Base-by-base conservation (phyloP, 169 alveolate genomes). In the Plasmodium fragile region DNA sequence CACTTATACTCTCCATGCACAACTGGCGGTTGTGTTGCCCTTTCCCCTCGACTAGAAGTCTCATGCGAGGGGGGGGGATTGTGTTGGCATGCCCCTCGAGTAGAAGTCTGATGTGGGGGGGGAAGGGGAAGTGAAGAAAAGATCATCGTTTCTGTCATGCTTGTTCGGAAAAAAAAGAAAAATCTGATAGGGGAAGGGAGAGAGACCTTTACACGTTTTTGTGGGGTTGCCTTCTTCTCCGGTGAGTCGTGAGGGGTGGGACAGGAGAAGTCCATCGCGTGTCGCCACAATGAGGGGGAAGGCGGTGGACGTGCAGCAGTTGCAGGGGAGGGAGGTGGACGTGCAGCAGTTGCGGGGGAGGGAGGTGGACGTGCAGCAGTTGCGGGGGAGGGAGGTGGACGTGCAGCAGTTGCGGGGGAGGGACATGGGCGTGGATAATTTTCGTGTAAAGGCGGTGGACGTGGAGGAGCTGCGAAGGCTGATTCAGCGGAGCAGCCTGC, bases 401-500 rank as follows among this genome's bases (percentile, higher is more conserved):
- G 3, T 11, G 59, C 25, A 0, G 6, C 3, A 13, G n/a, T 10
- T 43, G 4, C 59, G 22, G 0, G 22, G 4, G 0, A 49, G 13
- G 0, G 18, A 18, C 2, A 5, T 0, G 2, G 1, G 6, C 8
- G 36, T 65, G 75, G 36, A 8, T 34, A 10, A 41, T 0, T 41
- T 41, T 1, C 52, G 52, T 11, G 6, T 4, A 36, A 36, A 36
- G 0, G 11, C n/a, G 3, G 32, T 41, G 22, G 81, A 90, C 6
- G 81, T 92, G 28, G 83, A 69, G 6, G 93, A 72, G 13, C 43
- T 84, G n/a, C 77, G 59, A 18, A 16, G 43, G 28, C 5, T 75
- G 2, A 85, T 85, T 25, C 81, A 75, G 8, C 32, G 59, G 13
- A 72, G 18, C 11, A 85, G 93, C 32, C 36, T 85, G 82, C 65